phyloP scores from a whole-genome alignment of 2,329 filamentous ascomycete species.

The Xylaria sp. region DNA sequence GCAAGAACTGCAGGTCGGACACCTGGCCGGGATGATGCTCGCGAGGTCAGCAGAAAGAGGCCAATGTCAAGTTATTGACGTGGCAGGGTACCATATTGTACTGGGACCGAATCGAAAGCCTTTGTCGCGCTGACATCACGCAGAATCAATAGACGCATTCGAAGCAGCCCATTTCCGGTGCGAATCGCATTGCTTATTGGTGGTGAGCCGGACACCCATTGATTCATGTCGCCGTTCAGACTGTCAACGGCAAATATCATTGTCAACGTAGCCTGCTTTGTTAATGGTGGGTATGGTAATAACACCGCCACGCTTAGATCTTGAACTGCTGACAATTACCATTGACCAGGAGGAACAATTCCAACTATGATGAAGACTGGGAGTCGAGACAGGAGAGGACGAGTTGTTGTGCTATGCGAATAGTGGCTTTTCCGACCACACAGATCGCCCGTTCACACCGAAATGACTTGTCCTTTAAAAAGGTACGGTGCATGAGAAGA shows the following conservation, averaged over 20 bases:
- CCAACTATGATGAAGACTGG: neutral
- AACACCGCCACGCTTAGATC: neutral
- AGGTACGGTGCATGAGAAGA: constrained; percentile 9
- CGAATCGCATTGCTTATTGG: constrained; percentile 9
- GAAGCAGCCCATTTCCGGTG: constrained; percentile 1
- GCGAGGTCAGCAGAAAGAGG: constrained; percentile 17
- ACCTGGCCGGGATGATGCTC: constrained; percentile 16
- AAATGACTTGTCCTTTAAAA: neutral
- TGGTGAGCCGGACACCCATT: constrained; percentile 8
- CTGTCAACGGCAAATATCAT: constrained; percentile 16
- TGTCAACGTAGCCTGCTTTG: neutral
- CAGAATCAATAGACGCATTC: constrained; percentile 10
- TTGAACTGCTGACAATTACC: constrained; percentile 12
- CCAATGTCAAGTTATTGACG: constrained; percentile 21
- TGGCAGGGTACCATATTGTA: constrained; percentile 12
- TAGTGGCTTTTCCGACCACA: constrained; percentile 7
- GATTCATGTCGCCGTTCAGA: constrained; percentile 7
- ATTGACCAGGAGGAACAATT: neutral
- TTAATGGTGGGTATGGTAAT: constrained; percentile 11
- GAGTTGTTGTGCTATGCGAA: neutral
- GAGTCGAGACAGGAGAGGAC: constrained; percentile 1
- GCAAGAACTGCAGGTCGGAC: constrained; percentile 21
- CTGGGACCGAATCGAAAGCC: constrained; percentile 4
- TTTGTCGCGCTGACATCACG: constrained; percentile 16
- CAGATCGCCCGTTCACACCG: constrained; percentile 12